Evolutionary conservation across 140 eudicot genomes (phyloP).

Genomic region (Oenanthe javanica): DNA sequence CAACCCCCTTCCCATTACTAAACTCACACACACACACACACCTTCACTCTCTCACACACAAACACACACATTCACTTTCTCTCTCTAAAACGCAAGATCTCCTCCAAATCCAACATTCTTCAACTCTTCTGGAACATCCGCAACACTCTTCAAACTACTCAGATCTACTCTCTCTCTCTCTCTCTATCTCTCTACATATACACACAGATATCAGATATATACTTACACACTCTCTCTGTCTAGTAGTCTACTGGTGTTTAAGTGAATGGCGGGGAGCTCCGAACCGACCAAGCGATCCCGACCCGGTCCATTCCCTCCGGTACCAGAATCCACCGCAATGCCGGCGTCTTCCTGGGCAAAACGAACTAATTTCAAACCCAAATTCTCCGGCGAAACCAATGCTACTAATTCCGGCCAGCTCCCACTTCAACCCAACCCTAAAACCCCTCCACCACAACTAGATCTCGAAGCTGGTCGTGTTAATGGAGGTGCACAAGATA

Average conservation of each 20-base stretch:
- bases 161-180: background rate
- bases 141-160: background rate
- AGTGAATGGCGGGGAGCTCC: slow-evolving; percentile 36
- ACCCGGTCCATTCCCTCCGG: slow-evolving; percentile 59
- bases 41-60: background rate
- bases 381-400: slow-evolving; percentile 86
- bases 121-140: background rate
- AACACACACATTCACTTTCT: background rate
- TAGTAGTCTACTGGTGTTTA: background rate
- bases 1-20: background rate
- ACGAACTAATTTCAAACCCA: slow-evolving; percentile 81
- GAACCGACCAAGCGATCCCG: slow-evolving; percentile 60
- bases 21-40: background rate
- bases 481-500: slow-evolving; percentile 21
- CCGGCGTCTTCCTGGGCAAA: slow-evolving; percentile 95
- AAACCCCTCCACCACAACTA: slow-evolving; percentile 11
- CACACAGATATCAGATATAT: background rate
- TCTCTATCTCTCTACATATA: background rate
- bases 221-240: background rate
- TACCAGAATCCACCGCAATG: slow-evolving; percentile 51
- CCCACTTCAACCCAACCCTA: slow-evolving; percentile 28
- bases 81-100: slow-evolving; percentile 4
- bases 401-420: slow-evolving; percentile 63
- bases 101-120: background rate
- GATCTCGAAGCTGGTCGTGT: slow-evolving; percentile 57